phyloP scores from a whole-genome alignment of 805 yeast species.

The Metschnikowia proteae region DNA sequence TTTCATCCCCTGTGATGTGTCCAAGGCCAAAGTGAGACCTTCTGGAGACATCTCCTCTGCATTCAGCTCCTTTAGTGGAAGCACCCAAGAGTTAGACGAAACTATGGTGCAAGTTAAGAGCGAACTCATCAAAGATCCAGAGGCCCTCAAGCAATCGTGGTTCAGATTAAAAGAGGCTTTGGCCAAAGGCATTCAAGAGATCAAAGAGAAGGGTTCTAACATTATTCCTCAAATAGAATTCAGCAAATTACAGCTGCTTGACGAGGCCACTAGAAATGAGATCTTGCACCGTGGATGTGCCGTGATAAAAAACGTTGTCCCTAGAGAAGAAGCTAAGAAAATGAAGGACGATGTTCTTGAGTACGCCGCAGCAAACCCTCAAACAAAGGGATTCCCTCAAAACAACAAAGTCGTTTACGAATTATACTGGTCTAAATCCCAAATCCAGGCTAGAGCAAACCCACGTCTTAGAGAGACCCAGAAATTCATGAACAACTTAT shows the following conservation, averaged over 20 bases:
- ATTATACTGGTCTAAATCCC: constrained; percentile 39
- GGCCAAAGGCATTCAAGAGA: constrained; percentile 5
- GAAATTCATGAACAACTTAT: constrained; percentile 24
- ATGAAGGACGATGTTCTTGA: constrained; percentile 6
- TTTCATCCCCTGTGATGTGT: constrained; percentile 5
- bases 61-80: constrained; percentile 7
- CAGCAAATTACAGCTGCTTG: neutral
- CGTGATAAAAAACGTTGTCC: constrained; percentile 5
- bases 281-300: constrained; percentile 8
- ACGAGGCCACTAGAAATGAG: neutral
- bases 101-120: constrained; percentile 6
- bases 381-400: constrained; percentile 11
- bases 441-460: constrained; percentile 37
- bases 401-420: constrained; percentile 19
- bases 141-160: constrained; percentile 7
- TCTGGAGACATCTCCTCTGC: constrained; percentile 12
- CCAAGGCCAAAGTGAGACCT: constrained; percentile 8
- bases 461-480: constrained; percentile 29
- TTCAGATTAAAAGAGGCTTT: constrained; percentile 6
- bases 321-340: constrained; percentile 2
- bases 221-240: constrained; percentile 6
- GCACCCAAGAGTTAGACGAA: constrained; percentile 2
- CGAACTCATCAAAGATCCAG: constrained; percentile 7
- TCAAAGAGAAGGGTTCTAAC: constrained; percentile 6
- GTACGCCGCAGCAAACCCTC: constrained; percentile 8